phyloP scores from a whole-genome alignment of 768 basidiomycete genomes.

The Pisolithus orientalis region DNA sequence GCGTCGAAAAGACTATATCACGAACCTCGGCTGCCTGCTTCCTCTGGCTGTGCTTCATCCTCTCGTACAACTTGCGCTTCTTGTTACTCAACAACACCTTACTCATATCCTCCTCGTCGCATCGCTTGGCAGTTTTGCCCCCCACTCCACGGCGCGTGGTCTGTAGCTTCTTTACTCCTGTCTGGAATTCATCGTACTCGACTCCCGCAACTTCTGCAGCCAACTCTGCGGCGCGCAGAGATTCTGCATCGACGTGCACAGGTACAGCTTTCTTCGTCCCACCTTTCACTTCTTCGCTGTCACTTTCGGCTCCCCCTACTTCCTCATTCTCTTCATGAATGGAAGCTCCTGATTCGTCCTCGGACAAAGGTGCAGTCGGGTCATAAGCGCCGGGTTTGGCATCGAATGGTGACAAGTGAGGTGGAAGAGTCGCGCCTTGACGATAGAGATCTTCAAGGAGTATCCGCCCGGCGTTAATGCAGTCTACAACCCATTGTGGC shows the following conservation, averaged over 20 bases:
- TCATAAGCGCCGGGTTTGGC: conserved; percentile 74
- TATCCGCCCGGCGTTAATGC: conserved; percentile 81
- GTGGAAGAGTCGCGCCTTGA: conserved; percentile 83
- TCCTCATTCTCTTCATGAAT: conserved; percentile 25
- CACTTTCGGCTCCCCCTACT: conserved; percentile 16
- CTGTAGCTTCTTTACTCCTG: conserved; percentile 57
- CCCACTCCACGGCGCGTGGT: conserved; percentile 30
- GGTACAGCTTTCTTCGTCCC: conserved; percentile 22
- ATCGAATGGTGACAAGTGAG: conserved; percentile 94
- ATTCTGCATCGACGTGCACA: conserved; percentile 49
- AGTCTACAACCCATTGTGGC: conserved; percentile 98
- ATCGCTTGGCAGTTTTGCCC: conserved; percentile 30
- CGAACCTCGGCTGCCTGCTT: conserved; percentile 76
- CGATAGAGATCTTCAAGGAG: conserved; percentile 80
- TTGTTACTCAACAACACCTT: conserved; percentile 99
- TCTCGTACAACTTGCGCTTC: conserved; percentile 88
- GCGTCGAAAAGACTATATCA: conserved; percentile 5
- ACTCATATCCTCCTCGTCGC: conserved; percentile 76
- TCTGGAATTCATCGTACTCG: conserved; percentile 74
- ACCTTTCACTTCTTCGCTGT: conserved; percentile 27
- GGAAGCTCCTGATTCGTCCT: conserved; percentile 13
- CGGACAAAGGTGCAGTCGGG: conserved; percentile 37
- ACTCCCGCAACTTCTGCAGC: conserved; percentile 87
- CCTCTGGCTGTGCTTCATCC: conserved; percentile 82
- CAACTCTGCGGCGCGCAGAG: conserved; percentile 81